These are phyloP conservation scores for Chrysophaeum taylorii DNA, from an alignment of 352 stramenopile species.

Conservation along the genomic window DNA sequence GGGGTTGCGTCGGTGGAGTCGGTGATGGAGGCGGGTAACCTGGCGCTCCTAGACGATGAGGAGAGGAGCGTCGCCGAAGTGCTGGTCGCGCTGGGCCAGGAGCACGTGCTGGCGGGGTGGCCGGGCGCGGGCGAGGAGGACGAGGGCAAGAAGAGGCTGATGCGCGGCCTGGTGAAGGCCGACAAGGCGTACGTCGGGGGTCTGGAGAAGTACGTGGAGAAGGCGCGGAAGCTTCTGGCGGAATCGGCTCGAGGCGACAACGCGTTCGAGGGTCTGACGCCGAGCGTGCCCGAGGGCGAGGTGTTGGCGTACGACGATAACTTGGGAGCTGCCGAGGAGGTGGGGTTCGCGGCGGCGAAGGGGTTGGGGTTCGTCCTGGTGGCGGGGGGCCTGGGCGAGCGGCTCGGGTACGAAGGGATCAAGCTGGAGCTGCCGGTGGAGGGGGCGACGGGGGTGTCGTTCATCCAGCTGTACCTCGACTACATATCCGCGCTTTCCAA, in stretches of 20 bases:
- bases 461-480: constrained; percentile 77
- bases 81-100: constrained; percentile 42
- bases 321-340: not conserved
- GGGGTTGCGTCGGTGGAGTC: too few species aligned
- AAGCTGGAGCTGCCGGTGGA: constrained; percentile 77
- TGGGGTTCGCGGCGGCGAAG: not conserved
- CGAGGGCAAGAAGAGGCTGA: constrained; percentile 20
- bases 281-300: constrained; percentile 28
- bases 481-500: constrained; percentile 80
- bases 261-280: constrained; percentile 15
- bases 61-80: constrained; percentile 54
- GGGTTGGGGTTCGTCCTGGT: constrained; percentile 77
- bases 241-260: constrained; percentile 24
- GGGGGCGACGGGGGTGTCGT: constrained; percentile 60
- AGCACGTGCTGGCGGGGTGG: constrained; percentile 31
- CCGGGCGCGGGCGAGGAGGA: constrained; percentile 35
- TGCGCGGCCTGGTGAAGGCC: not conserved
- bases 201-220: constrained; percentile 46
- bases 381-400: constrained; percentile 85
- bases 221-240: constrained; percentile 41
- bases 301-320: constrained; percentile 19
- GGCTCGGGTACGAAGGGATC: constrained; percentile 86
- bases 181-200: constrained; percentile 35
- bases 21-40: not conserved
- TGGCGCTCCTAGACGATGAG: not conserved